Base-by-base conservation (phyloP, 2,329 filamentous ascomycete genomes). In the Acarospora socialis region DNA sequence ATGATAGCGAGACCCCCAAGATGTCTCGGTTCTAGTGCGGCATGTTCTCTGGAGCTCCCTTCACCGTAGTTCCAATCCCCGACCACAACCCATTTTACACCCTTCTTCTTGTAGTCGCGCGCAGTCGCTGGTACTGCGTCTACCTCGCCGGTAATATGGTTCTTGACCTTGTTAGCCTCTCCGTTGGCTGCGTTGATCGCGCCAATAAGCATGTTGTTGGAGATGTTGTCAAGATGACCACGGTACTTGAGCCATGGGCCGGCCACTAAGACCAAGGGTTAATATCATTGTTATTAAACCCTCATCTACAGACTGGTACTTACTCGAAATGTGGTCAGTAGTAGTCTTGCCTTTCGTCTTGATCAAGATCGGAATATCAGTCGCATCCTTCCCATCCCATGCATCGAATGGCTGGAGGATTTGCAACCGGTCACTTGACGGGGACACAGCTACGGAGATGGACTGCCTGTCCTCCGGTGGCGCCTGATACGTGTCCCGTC, bases 31-130 rank as follows among this genome's bases (percentile, higher is more conserved):
- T 98, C 87, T 41, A 98, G 76, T 60, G 90, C 90, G 48, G 90
- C 90, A 59, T 98, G 90, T 70, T 98, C 90, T 72, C 90, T 84
- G 42, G 90, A 95, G 56, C 75, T 82, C 49, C 90, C 90, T 67
- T 98, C 90, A 46, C 90, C 90, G 65, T 95, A 95, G 73, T 98
- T 98, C 84, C 84, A 95, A 73, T 95, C 90, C 66, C 90, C 90
- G 54, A 98, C 63, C 45, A 98, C 90, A 54, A 94, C 86, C 90
- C 90, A 98, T 64, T 77, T 75, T 60, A 95, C 78, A 39, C 83
- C 84, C 67, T 90, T 86, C 60, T 78, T 75, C 79, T 98, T 98
- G 77, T 95, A 95, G 66, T 93, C 83, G 69, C 87, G 83, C 47
- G 90, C 90, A 51, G 86, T 86, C 40, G 80, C 83, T 37, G 90